These are phyloP conservation scores for Russula griseocarnosa DNA, from an alignment of 768 basidiomycete genomes.

Conservation along the genomic window DNA sequence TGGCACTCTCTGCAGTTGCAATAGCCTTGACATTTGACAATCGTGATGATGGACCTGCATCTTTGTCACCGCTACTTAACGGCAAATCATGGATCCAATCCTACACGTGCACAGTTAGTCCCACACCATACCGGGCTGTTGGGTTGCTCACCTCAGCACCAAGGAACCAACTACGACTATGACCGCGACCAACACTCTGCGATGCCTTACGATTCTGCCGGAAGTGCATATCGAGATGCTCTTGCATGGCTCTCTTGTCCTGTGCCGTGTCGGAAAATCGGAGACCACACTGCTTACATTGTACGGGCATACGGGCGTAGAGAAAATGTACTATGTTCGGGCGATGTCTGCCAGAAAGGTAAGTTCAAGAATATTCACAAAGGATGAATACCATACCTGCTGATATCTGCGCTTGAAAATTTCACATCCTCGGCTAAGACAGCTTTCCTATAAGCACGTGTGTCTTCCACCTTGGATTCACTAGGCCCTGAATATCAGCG, in stretches of 20 bases:
- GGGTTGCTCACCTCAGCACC: slow-evolving; percentile 62
- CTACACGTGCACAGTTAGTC: slow-evolving; percentile 39
- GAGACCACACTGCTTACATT: slow-evolving; percentile 92
- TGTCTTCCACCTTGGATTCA: slow-evolving; percentile 46
- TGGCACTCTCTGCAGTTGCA: slow-evolving; percentile 60
- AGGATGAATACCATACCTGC: slow-evolving; percentile 44
- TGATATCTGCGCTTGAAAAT: slow-evolving; percentile 64
- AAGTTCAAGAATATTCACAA: not conserved
- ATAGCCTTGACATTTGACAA: slow-evolving; percentile 53
- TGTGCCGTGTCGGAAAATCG: slow-evolving; percentile 70
- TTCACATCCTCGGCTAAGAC: slow-evolving; percentile 59
- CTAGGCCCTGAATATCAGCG: slow-evolving; percentile 35
- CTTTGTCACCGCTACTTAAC: slow-evolving; percentile 64
- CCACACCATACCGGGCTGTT: not conserved
- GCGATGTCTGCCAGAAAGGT: slow-evolving; percentile 44
- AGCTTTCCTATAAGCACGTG: slow-evolving; percentile 54
- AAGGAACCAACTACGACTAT: slow-evolving; percentile 88
- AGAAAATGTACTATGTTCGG: slow-evolving; percentile 61
- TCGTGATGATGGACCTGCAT: slow-evolving; percentile 51
- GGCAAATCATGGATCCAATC: slow-evolving; percentile 81
- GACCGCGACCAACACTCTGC: slow-evolving; percentile 75
- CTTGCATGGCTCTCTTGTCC: slow-evolving; percentile 75
- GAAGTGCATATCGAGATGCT: slow-evolving; percentile 96
- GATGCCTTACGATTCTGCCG: slow-evolving; percentile 82
- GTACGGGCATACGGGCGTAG: slow-evolving; percentile 68